Percentiles rank a stretch among this genome's conserved stretches.
Evolutionary conservation across 2,329 filamentous ascomycete genomes (phyloP).

Genomic region (Escovopsis sp.): DNA sequence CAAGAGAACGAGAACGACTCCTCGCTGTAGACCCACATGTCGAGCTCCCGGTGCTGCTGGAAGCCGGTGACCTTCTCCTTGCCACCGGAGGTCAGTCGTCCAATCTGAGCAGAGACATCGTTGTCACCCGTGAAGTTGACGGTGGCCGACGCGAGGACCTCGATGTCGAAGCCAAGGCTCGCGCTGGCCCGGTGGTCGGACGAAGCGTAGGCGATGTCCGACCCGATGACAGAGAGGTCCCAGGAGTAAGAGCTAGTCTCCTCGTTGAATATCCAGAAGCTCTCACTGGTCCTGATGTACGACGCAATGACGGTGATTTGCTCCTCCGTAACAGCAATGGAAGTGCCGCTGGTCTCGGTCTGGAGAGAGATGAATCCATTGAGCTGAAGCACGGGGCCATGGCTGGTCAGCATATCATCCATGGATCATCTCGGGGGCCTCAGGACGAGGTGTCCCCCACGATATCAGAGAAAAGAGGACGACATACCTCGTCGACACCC

Average conservation of each 20-base stretch:
- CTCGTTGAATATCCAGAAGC: conserved; percentile 10
- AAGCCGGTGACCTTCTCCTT: conserved; percentile 10
- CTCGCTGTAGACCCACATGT: conserved; percentile 11
- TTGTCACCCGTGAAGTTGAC: conserved; percentile 8
- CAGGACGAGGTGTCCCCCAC: too few relatives aligned
- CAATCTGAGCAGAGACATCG: conserved; percentile 6
- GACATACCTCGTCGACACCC: too few relatives aligned
- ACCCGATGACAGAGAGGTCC: conserved; percentile 11
- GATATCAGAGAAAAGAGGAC: too few relatives aligned
- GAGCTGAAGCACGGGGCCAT: too few relatives aligned
- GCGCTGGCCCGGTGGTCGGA: conserved; percentile 10
- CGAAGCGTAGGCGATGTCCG: conserved; percentile 10
- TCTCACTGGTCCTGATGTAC: conserved; percentile 9
- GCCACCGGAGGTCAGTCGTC: conserved; percentile 9
- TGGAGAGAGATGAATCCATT: conserved; percentile 11
- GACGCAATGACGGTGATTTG: conserved; percentile 9
- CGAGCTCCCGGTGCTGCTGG: conserved; percentile 11
- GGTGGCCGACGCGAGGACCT: conserved; percentile 8
- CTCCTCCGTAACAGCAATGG: conserved; percentile 7
- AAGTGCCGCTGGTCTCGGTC: conserved; percentile 10
- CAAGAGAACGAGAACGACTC: conserved; percentile 7
- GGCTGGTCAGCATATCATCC: too few relatives aligned
- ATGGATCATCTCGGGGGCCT: too few relatives aligned
- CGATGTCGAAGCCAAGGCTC: conserved; percentile 12
- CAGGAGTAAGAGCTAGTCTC: conserved; percentile 8